Evolutionary conservation across 192 early-diverging fungal species (phyloP).

Genomic region (Entomortierella lignicola): DNA sequence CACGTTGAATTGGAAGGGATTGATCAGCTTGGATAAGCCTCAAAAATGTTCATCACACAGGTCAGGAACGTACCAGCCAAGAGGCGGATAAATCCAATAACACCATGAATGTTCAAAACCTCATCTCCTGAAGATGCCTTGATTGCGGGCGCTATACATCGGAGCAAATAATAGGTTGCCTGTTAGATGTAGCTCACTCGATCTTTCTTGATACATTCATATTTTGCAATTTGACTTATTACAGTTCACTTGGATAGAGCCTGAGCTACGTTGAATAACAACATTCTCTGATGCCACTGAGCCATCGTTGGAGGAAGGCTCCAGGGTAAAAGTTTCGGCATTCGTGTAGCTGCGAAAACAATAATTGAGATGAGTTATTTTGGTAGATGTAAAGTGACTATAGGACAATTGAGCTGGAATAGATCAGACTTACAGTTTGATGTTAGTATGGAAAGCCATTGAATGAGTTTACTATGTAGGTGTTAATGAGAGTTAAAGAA

Average conservation of each 20-base stretch:
- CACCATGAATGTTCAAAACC: slow-evolving; percentile 69
- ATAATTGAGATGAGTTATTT: background rate
- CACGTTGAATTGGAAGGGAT: background rate
- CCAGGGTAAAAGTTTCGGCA: slow-evolving; percentile 65
- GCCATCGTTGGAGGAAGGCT: slow-evolving; percentile 63
- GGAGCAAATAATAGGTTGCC: background rate
- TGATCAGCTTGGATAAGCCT: background rate
- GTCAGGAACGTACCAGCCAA: slow-evolving; percentile 65
- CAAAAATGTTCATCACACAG: no score
- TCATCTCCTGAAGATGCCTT: slow-evolving; percentile 63
- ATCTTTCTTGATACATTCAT: background rate
- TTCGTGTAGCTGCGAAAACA: slow-evolving; percentile 61
- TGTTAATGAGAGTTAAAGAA: background rate
- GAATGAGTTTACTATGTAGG: background rate
- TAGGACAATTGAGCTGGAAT: no score
- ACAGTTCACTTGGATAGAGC: slow-evolving; percentile 64
- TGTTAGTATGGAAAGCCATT: slow-evolving; percentile 29
- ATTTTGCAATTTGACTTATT: slow-evolving; percentile 6
- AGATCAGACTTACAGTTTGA: slow-evolving; percentile 48
- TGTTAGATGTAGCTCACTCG: background rate
- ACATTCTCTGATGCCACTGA: slow-evolving; percentile 63
- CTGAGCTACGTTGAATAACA: slow-evolving; percentile 66
- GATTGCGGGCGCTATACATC: slow-evolving; percentile 42
- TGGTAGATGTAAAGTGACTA: background rate
- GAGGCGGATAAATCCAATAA: slow-evolving; percentile 77